Evolutionary conservation across 2,329 filamentous ascomycete genomes (phyloP).

Genomic region (Bipolaris bicolor): DNA sequence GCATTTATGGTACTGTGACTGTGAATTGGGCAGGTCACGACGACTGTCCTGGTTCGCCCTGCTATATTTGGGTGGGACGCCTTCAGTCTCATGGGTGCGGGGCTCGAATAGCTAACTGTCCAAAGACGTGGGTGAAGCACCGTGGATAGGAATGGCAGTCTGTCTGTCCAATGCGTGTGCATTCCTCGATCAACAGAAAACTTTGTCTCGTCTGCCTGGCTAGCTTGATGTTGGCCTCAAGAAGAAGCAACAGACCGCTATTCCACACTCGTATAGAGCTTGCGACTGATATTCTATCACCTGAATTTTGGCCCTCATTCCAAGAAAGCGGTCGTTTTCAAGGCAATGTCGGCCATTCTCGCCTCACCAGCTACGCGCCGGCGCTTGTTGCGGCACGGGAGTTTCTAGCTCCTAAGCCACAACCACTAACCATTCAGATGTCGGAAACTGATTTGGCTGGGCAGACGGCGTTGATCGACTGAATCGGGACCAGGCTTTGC

Average conservation of each 20-base stretch:
- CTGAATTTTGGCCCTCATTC: conserved; percentile 17
- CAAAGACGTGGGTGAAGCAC: conserved; percentile 3
- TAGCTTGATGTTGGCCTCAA: conserved; percentile 5
- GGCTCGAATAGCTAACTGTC: not conserved
- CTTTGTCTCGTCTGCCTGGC: conserved; percentile 8
- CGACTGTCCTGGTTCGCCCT: conserved; percentile 1
- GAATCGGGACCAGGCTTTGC: conserved; percentile 4
- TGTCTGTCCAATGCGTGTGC: not conserved
- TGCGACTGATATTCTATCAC: conserved; percentile 2
- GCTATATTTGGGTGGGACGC: conserved; percentile 2
- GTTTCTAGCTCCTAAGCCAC: conserved; percentile 8
- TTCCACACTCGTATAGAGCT: conserved; percentile 2
- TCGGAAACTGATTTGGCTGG: conserved; percentile 2
- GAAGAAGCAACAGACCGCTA: conserved; percentile 5
- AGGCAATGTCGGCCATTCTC: conserved; percentile 15
- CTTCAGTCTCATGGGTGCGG: not conserved
- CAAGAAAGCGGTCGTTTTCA: conserved; percentile 11
- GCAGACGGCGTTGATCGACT: conserved; percentile 2
- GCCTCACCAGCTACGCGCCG: conserved; percentile 13
- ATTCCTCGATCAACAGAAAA: not conserved
- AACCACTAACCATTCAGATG: not conserved
- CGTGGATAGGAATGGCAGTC: not conserved
- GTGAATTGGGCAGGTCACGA: not conserved
- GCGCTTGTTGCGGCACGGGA: conserved; percentile 13
- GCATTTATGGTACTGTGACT: not conserved